Conservation (phyloP, 768 basidiomycete genomes). For the Lentinula guzmanii region DNA sequence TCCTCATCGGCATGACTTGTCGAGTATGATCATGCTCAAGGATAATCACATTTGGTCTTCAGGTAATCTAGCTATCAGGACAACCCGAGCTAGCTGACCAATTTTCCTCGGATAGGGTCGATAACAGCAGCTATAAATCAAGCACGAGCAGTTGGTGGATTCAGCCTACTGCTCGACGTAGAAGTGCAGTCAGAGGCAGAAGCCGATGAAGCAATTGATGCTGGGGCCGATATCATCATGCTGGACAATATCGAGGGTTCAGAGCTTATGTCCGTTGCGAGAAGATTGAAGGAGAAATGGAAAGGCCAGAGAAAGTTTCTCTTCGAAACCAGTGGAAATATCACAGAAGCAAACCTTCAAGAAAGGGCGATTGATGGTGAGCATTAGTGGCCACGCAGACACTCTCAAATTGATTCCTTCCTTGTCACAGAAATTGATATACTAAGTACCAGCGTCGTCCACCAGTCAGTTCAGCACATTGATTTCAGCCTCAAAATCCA, state of each 20-base stretch:
- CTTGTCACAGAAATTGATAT: conserved; percentile 79
- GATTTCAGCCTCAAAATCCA: conserved; percentile 98
- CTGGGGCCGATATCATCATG: conserved; percentile 94
- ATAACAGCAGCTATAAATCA: conserved; percentile 83
- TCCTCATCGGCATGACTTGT: conserved; percentile 92
- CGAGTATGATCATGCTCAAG: conserved; percentile 99
- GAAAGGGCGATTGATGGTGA: conserved; percentile 79
- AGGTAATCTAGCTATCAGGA: conserved; percentile 39
- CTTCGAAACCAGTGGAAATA: conserved; percentile 92
- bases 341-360: conserved; percentile 82
- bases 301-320: conserved; percentile 74
- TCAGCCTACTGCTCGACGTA: conserved; percentile 87
- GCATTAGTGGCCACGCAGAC: conserved; percentile 13
- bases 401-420: not conserved
- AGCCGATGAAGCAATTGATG: conserved; percentile 95
- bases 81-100: conserved; percentile 5
- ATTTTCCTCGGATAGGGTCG: conserved; percentile 48
- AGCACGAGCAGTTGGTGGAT: conserved; percentile 88
- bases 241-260: conserved; percentile 88
- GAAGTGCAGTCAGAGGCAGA: conserved; percentile 87
- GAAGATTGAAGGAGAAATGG: conserved; percentile 74
- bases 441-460: conserved; percentile 83
- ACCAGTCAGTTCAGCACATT: conserved; percentile 89
- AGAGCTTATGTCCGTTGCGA: conserved; percentile 62
- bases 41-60: conserved; percentile 99